These are phyloP conservation scores for Paramecium octaurelia DNA, from an alignment of 73 alveolate genomes.

Conservation along the genomic window DNA sequence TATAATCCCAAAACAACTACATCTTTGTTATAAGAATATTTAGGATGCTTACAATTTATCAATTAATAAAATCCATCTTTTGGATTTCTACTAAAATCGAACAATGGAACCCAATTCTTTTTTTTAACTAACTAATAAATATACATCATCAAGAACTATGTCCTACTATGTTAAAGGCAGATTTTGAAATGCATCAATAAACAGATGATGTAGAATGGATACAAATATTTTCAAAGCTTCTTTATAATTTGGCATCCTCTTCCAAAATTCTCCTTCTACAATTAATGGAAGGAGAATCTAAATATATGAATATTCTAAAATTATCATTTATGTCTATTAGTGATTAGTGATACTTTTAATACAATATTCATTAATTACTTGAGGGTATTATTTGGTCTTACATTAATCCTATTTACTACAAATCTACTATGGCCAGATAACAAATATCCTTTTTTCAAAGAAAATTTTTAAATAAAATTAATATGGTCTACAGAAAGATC, in stretches of 20 bases:
- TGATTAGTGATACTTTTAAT: background rate
- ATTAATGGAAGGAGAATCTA: background rate
- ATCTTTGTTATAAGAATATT: background rate
- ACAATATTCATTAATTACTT: background rate
- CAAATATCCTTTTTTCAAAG: background rate
- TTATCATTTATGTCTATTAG: background rate
- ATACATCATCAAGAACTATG: background rate
- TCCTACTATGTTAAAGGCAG: background rate
- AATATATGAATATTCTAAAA: constrained; percentile 5
- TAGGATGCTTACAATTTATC: background rate
- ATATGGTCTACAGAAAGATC: background rate
- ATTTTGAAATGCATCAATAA: background rate
- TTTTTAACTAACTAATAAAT: background rate
- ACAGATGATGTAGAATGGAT: background rate
- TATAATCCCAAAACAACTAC: background rate
- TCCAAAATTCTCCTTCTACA: background rate
- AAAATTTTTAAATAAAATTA: background rate
- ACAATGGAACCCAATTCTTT: background rate
- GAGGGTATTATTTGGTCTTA: background rate
- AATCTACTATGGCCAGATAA: background rate
- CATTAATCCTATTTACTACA: background rate
- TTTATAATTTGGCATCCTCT: background rate
- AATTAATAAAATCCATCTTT: background rate
- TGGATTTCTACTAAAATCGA: background rate
- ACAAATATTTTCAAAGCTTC: background rate